Percentiles rank a stretch among this genome's conserved stretches.
phyloP scores from a whole-genome alignment of 352 stramenopile species.

The Globisporangium emineosum region DNA sequence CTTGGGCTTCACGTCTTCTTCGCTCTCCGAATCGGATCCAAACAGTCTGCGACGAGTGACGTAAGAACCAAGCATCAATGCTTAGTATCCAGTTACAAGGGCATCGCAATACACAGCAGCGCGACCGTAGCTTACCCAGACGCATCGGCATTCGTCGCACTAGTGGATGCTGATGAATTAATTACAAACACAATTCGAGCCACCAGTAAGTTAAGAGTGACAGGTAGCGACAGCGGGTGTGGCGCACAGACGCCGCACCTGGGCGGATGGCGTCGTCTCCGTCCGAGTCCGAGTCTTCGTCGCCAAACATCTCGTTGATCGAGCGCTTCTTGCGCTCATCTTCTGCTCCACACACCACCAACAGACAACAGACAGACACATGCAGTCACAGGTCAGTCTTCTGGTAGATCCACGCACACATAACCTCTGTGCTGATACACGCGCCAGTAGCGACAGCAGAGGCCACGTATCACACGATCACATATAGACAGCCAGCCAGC shows the following conservation, averaged over 20 bases:
- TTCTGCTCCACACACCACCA: slow-evolving; percentile 27
- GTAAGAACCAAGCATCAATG: background rate
- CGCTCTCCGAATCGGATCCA: slow-evolving; percentile 85
- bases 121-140: slow-evolving; percentile 44
- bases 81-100: background rate
- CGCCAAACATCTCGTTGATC: slow-evolving; percentile 88
- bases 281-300: slow-evolving; percentile 77
- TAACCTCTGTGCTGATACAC: too few species aligned
- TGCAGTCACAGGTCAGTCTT: background rate
- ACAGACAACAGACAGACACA: background rate
- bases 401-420: background rate
- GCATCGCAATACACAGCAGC: background rate
- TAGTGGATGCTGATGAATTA: slow-evolving; percentile 29
- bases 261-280: slow-evolving; percentile 51
- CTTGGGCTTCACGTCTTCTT: slow-evolving; percentile 55
- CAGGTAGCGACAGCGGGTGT: background rate
- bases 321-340: slow-evolving; percentile 82
- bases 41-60: slow-evolving; percentile 50
- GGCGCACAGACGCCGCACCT: slow-evolving; percentile 23
- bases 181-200: too few species aligned
- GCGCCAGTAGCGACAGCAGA: background rate
- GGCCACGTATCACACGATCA: background rate
- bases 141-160: slow-evolving; percentile 55
- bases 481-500: background rate
- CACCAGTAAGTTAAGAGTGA: too few species aligned